These are phyloP conservation scores for Canariomyces notabilis DNA, from an alignment of 2,329 filamentous ascomycete species.

Conservation along the genomic window DNA sequence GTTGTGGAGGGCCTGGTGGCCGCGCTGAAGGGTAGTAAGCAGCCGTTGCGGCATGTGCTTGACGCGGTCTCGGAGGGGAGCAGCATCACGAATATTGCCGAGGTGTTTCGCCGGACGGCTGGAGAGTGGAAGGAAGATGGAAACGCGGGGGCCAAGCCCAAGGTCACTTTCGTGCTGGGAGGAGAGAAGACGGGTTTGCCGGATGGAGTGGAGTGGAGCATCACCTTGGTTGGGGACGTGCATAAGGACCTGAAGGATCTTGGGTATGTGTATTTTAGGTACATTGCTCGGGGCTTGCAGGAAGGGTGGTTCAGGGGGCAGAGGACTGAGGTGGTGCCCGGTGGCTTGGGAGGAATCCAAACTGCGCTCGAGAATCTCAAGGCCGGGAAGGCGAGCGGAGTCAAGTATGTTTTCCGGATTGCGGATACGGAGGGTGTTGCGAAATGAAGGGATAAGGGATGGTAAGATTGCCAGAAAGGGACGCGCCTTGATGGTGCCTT, in stretches of 20 bases:
- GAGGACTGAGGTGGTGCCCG: conserved; percentile 46
- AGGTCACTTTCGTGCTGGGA: conserved; percentile 37
- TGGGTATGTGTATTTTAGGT: conserved; percentile 30
- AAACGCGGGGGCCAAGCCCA: conserved; percentile 24
- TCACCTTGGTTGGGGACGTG: conserved; percentile 29
- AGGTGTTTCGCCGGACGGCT: conserved; percentile 41
- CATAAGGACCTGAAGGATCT: conserved; percentile 32
- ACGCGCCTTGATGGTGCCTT: no score
- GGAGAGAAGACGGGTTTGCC: conserved; percentile 28
- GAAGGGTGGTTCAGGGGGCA: conserved; percentile 48
- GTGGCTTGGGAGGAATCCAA: conserved; percentile 51
- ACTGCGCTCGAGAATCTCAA: conserved; percentile 34
- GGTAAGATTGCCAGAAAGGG: no score
- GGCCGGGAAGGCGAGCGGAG: conserved; percentile 55
- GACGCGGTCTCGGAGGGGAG: conserved; percentile 54
- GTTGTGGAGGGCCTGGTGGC: conserved; percentile 42
- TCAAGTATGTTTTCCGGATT: conserved; percentile 57
- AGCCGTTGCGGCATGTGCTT: conserved; percentile 45
- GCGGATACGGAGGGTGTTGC: conserved; percentile 28
- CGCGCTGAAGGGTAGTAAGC: conserved; percentile 34
- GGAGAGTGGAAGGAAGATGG: no score
- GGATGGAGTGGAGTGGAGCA: conserved; percentile 17
- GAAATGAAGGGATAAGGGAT: neutral
- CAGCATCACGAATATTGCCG: conserved; percentile 40
- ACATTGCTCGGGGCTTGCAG: conserved; percentile 37